Evolutionary conservation across 192 early-diverging fungal genomes (phyloP).

Genomic region (Jimgerdemannia lactiflua): DNA sequence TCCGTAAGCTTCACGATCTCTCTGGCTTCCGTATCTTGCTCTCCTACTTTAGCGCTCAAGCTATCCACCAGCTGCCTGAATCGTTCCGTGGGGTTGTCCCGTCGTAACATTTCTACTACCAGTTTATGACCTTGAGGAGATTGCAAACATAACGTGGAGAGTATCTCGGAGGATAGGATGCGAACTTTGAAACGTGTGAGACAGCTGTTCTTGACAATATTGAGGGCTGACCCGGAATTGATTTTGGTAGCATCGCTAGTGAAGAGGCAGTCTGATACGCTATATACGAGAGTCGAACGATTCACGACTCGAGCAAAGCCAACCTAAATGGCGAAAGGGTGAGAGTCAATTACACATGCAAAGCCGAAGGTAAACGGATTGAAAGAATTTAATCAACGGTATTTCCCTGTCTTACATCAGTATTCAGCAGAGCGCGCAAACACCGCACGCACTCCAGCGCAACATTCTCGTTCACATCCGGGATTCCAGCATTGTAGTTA

Average conservation of each 20-base stretch:
- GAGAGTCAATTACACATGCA: background rate
- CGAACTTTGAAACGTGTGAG: slow-evolving; percentile 33
- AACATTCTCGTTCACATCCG: slow-evolving; percentile 39
- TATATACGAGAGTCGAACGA: slow-evolving; percentile 14
- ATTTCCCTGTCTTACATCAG: slow-evolving; percentile 32
- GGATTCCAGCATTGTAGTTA: slow-evolving; percentile 9
- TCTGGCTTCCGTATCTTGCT: background rate
- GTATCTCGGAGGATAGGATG: slow-evolving; percentile 34
- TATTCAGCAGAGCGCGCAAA: slow-evolving; percentile 45
- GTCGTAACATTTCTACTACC: slow-evolving; percentile 42
- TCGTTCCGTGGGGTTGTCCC: slow-evolving; percentile 42
- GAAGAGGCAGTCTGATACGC: slow-evolving; percentile 8
- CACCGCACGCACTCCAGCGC: slow-evolving; percentile 50
- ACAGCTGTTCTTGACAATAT: slow-evolving; percentile 4
- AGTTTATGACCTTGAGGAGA: slow-evolving; percentile 38
- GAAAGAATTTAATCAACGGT: background rate
- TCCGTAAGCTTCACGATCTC: slow-evolving; percentile 16
- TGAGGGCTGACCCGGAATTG: no score
- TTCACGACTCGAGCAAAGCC: slow-evolving; percentile 40
- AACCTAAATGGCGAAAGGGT: slow-evolving; percentile 22
- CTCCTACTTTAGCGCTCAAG: slow-evolving; percentile 19
- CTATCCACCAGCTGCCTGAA: slow-evolving; percentile 49
- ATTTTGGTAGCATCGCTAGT: slow-evolving; percentile 3
- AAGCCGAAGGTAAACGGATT: background rate
- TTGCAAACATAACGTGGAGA: slow-evolving; percentile 43